Percentiles rank a stretch among this genome's conserved stretches.
Evolutionary conservation across 1,284 basidiomycete species (phyloP).

Genomic region (Cutaneotrichosporon arboriforme): DNA sequence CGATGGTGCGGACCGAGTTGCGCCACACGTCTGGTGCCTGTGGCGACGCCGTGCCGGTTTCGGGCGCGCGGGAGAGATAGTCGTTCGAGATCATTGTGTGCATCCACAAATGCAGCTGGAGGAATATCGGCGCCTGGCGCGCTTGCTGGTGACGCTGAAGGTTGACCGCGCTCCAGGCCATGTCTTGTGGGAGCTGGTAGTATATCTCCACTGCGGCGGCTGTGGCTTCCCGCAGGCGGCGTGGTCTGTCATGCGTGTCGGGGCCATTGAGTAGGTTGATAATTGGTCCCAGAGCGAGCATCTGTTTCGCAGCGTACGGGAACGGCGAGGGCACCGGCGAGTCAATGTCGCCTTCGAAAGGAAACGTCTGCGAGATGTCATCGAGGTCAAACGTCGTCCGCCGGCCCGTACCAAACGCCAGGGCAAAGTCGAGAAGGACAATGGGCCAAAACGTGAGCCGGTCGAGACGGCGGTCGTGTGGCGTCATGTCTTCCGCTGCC

Average conservation of each 20-base stretch:
- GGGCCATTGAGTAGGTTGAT: slow-evolving; percentile 27
- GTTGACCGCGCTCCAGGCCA: slow-evolving; percentile 33
- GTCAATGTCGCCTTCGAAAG: slow-evolving; percentile 6
- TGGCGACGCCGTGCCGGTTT: background rate
- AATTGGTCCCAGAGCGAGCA: slow-evolving; percentile 25
- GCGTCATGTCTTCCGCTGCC: slow-evolving; percentile 4
- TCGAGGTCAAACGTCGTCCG: slow-evolving; percentile 9
- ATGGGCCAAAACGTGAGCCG: slow-evolving; percentile 14
- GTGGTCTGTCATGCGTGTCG: background rate
- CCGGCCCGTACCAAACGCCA: slow-evolving; percentile 12
- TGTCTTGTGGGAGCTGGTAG: slow-evolving; percentile 22
- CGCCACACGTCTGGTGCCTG: slow-evolving; percentile 21
- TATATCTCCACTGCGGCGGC: slow-evolving; percentile 21
- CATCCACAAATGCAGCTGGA: slow-evolving; percentile 34
- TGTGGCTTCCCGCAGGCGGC: slow-evolving; percentile 4
- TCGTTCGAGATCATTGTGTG: slow-evolving; percentile 23
- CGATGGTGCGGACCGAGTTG: slow-evolving; percentile 30
- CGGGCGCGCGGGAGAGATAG: background rate
- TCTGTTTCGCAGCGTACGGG: slow-evolving; percentile 23
- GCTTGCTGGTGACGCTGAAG: slow-evolving; percentile 22
- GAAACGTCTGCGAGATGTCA: slow-evolving; percentile 12
- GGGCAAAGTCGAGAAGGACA: slow-evolving; percentile 9
- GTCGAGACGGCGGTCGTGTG: slow-evolving; percentile 8
- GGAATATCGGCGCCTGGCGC: slow-evolving; percentile 21
- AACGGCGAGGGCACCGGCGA: slow-evolving; percentile 20